Evolutionary conservation across 371 early-diverging fungal genomes (phyloP), one percentile per base, ranked within the genome.

Genomic region (Mucor mucedo): DNA sequence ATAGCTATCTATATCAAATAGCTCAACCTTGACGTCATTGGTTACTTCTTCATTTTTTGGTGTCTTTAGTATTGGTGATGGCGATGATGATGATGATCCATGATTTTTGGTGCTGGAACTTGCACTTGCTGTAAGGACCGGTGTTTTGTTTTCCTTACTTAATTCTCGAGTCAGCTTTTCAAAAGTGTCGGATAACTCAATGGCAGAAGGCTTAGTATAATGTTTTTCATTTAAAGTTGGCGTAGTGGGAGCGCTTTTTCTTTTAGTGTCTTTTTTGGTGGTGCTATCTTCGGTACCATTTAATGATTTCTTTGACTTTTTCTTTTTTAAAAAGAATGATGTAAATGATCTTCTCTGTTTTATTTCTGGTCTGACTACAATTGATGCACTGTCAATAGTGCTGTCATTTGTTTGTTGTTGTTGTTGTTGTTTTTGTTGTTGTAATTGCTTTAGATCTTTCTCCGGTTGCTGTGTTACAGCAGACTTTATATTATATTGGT

Each of bases 241-340:
- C 9, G 65, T 52, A 30, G 60, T 60, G 27, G 68, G 63, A 5
- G 56, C 55, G 55, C 58, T 69, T 49, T 56, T 62, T 42, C 66
- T 35, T 32, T 60, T 45, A 27, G 38, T 58, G 6, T 49, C 13
- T 7, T 47, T 50, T 50, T 30, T 30, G 28, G 11, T 50, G 11
- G 14, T 2, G 9, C 2, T 29, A 39, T 61, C 53, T 0, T 58
- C 47, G 7, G 1, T 14, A 7, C 47, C 8, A 47, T 47, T 47
- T 7, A 54, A 13, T 44, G 65, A 30, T 32, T 52, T 55, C 48
- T 67, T 68, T 39, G 59, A 59, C 42, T 68, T 68, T 33, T 66
- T 60, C 52, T 60, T 59, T 48, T 50, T 68, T 38, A 55, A 47
- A 59, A 63, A 63, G 55, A 68, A 63, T 9, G 64, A 68, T 28